phyloP scores from a whole-genome alignment of 495 filamentous ascomycete genomes.

The Aspergillus bridgeri region DNA sequence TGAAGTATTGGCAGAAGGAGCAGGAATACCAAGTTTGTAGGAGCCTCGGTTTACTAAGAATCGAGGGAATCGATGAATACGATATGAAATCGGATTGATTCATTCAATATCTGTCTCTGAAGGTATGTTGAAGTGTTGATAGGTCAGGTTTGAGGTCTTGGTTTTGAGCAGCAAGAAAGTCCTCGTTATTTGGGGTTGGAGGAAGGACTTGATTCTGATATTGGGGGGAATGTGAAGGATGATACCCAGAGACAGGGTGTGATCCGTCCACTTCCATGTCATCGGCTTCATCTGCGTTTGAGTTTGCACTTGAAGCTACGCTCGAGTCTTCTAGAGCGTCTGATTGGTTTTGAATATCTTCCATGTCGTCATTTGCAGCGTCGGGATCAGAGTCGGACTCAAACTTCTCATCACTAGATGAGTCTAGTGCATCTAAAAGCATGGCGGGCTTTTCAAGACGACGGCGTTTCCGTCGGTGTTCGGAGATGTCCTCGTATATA shows the following conservation, averaged over 20 bases:
- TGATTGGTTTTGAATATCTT: neutral
- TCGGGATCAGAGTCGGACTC: neutral
- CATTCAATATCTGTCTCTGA: too few relatives aligned
- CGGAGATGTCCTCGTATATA: slow-evolving; percentile 29
- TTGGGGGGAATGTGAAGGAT: neutral
- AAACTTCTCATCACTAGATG: neutral
- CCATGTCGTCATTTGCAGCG: neutral
- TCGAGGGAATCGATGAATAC: too few relatives aligned
- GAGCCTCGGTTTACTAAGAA: too few relatives aligned
- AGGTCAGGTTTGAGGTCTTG: neutral
- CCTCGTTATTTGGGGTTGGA: too few relatives aligned
- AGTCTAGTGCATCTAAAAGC: neutral
- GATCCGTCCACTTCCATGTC: slow-evolving; percentile 16
- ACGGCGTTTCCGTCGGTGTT: slow-evolving; percentile 34
- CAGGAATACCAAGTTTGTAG: too few relatives aligned
- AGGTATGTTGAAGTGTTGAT: neutral
- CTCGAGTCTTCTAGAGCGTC: slow-evolving; percentile 2
- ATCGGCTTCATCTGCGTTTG: slow-evolving; percentile 8
- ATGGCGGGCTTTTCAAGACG: slow-evolving; percentile 8
- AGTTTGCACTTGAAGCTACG: slow-evolving; percentile 2
- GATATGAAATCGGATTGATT: too few relatives aligned
- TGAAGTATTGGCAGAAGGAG: too few relatives aligned
- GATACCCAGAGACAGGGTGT: neutral
- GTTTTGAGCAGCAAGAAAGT: neutral
- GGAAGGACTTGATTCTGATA: neutral